phyloP scores from a whole-genome alignment of 805 yeast genomes.

The Kodamaea lidongshanica region DNA sequence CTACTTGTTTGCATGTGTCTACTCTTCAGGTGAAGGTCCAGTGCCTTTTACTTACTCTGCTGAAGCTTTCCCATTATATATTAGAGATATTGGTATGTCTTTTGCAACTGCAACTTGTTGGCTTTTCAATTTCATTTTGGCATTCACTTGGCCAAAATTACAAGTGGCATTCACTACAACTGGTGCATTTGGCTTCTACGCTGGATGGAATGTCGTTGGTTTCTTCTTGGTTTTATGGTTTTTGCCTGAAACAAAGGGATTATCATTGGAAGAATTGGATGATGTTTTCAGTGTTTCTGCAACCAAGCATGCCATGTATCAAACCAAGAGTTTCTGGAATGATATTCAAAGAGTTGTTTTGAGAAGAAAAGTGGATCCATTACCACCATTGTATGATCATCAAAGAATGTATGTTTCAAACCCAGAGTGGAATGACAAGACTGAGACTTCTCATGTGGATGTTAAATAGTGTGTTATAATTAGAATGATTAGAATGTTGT shows the following conservation, averaged over 20 bases:
- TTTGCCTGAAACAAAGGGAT: slow-evolving; percentile 65
- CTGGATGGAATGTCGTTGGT: slow-evolving; percentile 74
- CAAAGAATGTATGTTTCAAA: slow-evolving; percentile 57
- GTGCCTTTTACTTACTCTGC: slow-evolving; percentile 87
- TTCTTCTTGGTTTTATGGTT: slow-evolving; percentile 66
- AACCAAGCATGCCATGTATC: slow-evolving; percentile 45
- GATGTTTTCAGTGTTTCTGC: slow-evolving; percentile 63
- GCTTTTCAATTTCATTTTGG: slow-evolving; percentile 65
- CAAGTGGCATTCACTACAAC: slow-evolving; percentile 60
- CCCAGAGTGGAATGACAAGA: slow-evolving; percentile 57
- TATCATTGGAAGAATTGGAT: slow-evolving; percentile 72
- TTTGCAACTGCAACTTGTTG: slow-evolving; percentile 70
- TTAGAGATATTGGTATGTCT: slow-evolving; percentile 77
- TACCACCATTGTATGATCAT: slow-evolving; percentile 52
- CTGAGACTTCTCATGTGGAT: slow-evolving; percentile 51
- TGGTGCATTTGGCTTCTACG: slow-evolving; percentile 87
- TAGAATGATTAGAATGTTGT: too few relatives aligned
- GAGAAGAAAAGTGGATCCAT: slow-evolving; percentile 37
- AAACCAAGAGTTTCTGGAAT: slow-evolving; percentile 29
- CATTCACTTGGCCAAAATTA: slow-evolving; percentile 77
- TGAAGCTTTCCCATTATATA: slow-evolving; percentile 73
- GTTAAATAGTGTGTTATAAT: too few relatives aligned
- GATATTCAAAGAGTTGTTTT: slow-evolving; percentile 44
- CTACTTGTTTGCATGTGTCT: slow-evolving; percentile 63
- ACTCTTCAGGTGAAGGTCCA: slow-evolving; percentile 84